These are phyloP conservation scores for Teratosphaeria viscida DNA, from an alignment of 2,329 filamentous ascomycete species.

Conservation along the genomic window DNA sequence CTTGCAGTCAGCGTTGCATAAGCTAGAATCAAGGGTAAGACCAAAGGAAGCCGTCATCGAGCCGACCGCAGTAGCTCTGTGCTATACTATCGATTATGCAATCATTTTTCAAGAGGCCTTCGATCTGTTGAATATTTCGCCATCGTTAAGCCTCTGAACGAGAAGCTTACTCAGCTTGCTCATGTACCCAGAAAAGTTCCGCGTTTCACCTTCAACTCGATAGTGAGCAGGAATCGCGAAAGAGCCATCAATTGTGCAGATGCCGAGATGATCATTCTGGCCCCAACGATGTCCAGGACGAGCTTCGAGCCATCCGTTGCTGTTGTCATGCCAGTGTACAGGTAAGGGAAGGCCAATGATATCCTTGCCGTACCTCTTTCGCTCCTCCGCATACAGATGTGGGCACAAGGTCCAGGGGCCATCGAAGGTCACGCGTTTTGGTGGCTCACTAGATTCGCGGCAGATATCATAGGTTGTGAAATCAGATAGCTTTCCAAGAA, in stretches of 20 bases:
- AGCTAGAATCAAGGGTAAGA: not conserved
- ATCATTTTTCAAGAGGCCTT: too few relatives aligned
- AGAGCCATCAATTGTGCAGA: not conserved
- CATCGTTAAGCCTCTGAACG: not conserved
- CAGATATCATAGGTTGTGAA: constrained; percentile 19
- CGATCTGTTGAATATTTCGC: not conserved
- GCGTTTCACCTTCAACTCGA: not conserved
- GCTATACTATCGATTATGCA: too few relatives aligned
- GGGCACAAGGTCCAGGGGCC: constrained; percentile 4
- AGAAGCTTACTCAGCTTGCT: not conserved
- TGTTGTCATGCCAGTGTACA: not conserved
- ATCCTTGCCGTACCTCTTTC: not conserved
- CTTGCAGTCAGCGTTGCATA: too few relatives aligned
- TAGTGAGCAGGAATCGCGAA: not conserved
- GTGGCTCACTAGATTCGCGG: not conserved
- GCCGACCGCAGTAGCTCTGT: not conserved
- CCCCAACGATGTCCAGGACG: not conserved
- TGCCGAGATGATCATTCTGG: not conserved
- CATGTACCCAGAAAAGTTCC: not conserved
- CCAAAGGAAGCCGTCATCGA: not conserved
- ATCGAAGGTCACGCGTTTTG: constrained; percentile 4
- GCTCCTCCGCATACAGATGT: not conserved
- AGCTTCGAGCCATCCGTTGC: not conserved
- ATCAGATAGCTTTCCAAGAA: constrained; percentile 60
- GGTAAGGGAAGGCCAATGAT: not conserved